These are phyloP conservation scores for Sphaerulina musiva DNA, from an alignment of 2,329 filamentous ascomycete species.

Conservation along the genomic window DNA sequence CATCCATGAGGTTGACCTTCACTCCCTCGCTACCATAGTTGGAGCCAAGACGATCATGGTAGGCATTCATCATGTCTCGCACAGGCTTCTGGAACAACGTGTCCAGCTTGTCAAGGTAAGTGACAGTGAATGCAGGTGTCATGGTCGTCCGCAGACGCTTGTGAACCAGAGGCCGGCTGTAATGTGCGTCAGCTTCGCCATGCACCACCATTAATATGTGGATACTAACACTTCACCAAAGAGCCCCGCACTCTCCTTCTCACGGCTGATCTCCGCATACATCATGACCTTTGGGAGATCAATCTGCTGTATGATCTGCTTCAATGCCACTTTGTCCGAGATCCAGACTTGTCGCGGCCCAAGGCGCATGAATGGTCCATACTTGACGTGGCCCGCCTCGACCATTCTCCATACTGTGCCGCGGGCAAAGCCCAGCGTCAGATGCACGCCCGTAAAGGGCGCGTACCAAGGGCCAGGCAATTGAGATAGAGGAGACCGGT, in stretches of 20 bases:
- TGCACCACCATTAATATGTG: not conserved
- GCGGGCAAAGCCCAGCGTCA: conserved; percentile 5
- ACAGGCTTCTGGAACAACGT: conserved; percentile 1
- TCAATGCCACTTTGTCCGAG: conserved; percentile 6
- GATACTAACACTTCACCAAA: conserved; percentile 13
- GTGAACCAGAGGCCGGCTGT: conserved; percentile 1
- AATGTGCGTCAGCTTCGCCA: not conserved
- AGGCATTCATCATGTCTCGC: not conserved
- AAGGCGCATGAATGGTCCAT: conserved; percentile 7
- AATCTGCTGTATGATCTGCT: conserved; percentile 9
- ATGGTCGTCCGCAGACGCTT: conserved; percentile 7
- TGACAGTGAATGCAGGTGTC: conserved; percentile 7
- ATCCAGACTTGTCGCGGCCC: conserved; percentile 11
- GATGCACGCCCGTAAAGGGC: conserved; percentile 6
- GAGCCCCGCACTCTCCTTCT: conserved; percentile 7
- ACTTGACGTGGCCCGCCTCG: conserved; percentile 5
- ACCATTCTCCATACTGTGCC: conserved; percentile 9
- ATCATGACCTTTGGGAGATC: conserved; percentile 14
- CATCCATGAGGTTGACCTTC: conserved; percentile 7
- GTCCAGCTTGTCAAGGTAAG: conserved; percentile 6
- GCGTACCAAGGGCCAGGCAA: conserved; percentile 12
- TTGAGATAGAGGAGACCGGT: conserved; percentile 1
- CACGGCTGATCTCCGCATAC: conserved; percentile 15
- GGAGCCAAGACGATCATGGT: not conserved
- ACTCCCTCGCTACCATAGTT: not conserved